A percentile compares a stretch with the other conserved stretches of the same genome.
Evolutionary conservation across 352 stramenopile genomes (phyloP).

Genomic region (Pythium guiyangense): DNA sequence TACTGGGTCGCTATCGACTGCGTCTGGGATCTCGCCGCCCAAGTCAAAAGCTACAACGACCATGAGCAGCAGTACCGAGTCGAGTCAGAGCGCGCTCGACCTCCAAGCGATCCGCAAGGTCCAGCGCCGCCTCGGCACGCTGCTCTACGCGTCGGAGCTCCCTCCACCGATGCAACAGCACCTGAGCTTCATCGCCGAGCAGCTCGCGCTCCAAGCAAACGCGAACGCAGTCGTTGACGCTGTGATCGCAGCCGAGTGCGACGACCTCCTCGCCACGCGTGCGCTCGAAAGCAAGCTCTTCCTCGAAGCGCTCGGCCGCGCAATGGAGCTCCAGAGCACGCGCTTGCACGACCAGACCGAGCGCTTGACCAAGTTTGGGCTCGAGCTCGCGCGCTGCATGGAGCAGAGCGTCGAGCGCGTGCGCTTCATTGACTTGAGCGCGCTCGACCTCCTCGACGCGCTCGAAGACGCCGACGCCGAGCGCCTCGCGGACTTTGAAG

Average conservation of each 20-base stretch:
- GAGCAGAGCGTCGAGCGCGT: slow-evolving; percentile 54
- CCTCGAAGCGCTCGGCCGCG: slow-evolving; percentile 48
- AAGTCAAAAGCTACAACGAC: neutral
- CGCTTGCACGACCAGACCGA: slow-evolving; percentile 52
- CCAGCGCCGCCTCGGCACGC: slow-evolving; percentile 66
- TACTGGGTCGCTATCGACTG: neutral
- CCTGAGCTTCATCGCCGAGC: slow-evolving; percentile 38
- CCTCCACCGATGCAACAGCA: slow-evolving; percentile 38
- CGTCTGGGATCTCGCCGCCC: neutral
- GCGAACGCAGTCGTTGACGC: slow-evolving; percentile 75
- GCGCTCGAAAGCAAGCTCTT: slow-evolving; percentile 49
- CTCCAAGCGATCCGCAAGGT: slow-evolving; percentile 78
- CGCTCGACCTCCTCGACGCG: slow-evolving; percentile 66
- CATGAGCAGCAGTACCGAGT: slow-evolving; percentile 1
- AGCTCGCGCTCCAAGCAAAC: slow-evolving; percentile 48
- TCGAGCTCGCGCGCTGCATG: slow-evolving; percentile 40
- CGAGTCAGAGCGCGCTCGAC: slow-evolving; percentile 27
- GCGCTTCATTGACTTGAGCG: slow-evolving; percentile 59
- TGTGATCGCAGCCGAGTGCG: slow-evolving; percentile 47
- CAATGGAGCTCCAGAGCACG: slow-evolving; percentile 53
- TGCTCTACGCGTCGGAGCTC: slow-evolving; percentile 74
- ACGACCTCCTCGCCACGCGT: slow-evolving; percentile 34
- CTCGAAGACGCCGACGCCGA: slow-evolving; percentile 77
- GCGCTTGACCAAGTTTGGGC: slow-evolving; percentile 62
- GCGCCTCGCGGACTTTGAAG: slow-evolving; percentile 35